Evolutionary conservation across 2,329 filamentous ascomycete genomes (phyloP), one percentile per base, ranked within the genome.

Genomic region (Fusarium neocosmosporiellum): DNA sequence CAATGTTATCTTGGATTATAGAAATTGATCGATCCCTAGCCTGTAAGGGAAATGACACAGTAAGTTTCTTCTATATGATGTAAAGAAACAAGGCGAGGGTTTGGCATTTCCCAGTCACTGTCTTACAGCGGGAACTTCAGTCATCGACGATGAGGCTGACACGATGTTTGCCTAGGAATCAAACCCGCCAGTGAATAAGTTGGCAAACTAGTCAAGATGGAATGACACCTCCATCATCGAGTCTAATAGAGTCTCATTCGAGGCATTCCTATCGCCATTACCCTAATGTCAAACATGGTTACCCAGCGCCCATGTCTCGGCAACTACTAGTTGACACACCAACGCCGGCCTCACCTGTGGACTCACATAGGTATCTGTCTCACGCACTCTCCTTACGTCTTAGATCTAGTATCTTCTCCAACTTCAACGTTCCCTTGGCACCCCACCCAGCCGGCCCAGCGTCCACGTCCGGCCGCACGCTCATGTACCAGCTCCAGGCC

Each of bases 401-500:
- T 70, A 94, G 77, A 10, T 86, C 86, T 71, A 95, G 79, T 43
- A 97, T 93, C 72, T 90, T 89, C 16, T 84, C 83, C 37, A 97
- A 80, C 73, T 86, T 90, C 31, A 97, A 84, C 62, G 85, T 83
- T 2, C 93, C 94, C 81, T 96, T 96, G 14, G 92, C 93, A 31
- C 94, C 94, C 94, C 94, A 97, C 2, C 95, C 94, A 22, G 90
- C 89, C 55, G 89, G 89, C 0, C 94, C 95, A 65, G 86, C 83
- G 66, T 93, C 90, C 3, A 97, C 92, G 22, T 94, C 91, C 1
- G 94, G 94, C 70, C 95, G 86, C 22, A 95, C 90, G 24, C 88
- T 87, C 2, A 92, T 85, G 81, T 97, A 97, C 94, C 94, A 97
- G 13, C 84, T 84, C 93, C 94, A 97, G 20, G 94, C 93, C 67